phyloP scores from a whole-genome alignment of 768 basidiomycete species.

The Tephrocybe rancida region DNA sequence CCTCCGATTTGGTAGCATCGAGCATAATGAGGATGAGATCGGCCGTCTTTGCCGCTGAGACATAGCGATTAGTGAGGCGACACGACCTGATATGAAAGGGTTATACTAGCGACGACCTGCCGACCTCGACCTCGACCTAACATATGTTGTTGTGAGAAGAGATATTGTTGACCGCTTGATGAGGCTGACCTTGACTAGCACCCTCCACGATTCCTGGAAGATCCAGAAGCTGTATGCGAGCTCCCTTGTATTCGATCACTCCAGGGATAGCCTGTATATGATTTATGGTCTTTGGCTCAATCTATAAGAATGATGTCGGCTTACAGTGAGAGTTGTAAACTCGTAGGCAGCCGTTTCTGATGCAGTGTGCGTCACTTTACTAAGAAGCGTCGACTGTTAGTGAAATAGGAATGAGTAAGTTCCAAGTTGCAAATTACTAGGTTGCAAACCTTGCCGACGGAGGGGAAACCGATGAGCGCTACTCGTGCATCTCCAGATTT shows the following conservation, averaged over 20 bases:
- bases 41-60: constrained; percentile 78
- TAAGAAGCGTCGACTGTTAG: constrained; percentile 84
- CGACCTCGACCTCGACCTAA: constrained; percentile 89
- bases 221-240: constrained; percentile 91
- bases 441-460: constrained; percentile 76
- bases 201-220: constrained; percentile 96
- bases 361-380: constrained; percentile 89
- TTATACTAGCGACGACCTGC: constrained; percentile 89
- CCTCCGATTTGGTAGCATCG: constrained; percentile 90
- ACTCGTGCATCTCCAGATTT: constrained; percentile 86
- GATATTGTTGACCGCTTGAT: neutral
- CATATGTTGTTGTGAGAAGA: neutral
- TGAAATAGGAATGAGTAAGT: neutral
- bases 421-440: neutral
- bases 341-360: constrained; percentile 93
- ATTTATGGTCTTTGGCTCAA: constrained; percentile 2
- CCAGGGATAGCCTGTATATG: constrained; percentile 85
- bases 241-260: constrained; percentile 93
- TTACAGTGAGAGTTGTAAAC: constrained; percentile 88
- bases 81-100: neutral
- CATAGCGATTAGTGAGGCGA: neutral
- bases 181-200: constrained; percentile 66
- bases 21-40: constrained; percentile 94
- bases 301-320: constrained; percentile 17
- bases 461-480: constrained; percentile 93